A percentile compares a stretch with the other conserved stretches of the same genome.
phyloP scores from a whole-genome alignment of 2,329 filamentous ascomycete genomes.

The Orbilia oligospora region DNA sequence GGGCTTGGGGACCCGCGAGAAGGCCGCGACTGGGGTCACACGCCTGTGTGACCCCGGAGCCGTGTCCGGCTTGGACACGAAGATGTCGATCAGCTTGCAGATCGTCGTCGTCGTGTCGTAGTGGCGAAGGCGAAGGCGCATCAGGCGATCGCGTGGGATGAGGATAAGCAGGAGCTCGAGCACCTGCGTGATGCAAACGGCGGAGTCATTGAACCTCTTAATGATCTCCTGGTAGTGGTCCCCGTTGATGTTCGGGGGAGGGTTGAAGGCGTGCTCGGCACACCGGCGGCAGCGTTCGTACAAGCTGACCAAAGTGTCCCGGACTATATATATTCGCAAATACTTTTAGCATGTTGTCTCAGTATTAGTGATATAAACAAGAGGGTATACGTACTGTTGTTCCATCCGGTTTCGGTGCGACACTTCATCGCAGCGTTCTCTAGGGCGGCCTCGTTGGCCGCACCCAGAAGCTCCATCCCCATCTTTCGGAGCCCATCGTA shows the following conservation, averaged over 20 bases:
- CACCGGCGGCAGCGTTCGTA: conserved; percentile 20
- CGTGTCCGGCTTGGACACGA: conserved; percentile 39
- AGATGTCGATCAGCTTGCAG: conserved; percentile 42
- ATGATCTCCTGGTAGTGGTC: conserved; percentile 13
- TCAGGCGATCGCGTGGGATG: conserved; percentile 31
- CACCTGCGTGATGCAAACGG: conserved; percentile 18
- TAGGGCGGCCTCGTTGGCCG: neutral
- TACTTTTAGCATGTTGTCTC: neutral
- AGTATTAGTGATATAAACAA: neutral
- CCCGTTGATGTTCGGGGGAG: neutral
- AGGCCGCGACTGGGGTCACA: conserved; percentile 22
- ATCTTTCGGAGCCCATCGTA: conserved; percentile 43
- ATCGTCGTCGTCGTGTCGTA: conserved; percentile 30
- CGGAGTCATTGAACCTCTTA: conserved; percentile 36
- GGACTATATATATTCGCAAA: conserved; percentile 10
- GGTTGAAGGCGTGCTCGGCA: conserved; percentile 24
- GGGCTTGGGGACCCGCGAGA: conserved; percentile 34
- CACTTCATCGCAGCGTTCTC: conserved; percentile 24
- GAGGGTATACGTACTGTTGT: conserved; percentile 11
- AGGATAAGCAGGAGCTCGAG: conserved; percentile 35
- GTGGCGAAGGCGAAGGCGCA: conserved; percentile 43
- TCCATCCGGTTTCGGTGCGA: conserved; percentile 23
- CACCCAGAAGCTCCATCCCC: conserved; percentile 39
- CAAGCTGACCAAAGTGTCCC: conserved; percentile 23
- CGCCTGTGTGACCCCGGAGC: neutral